phyloP scores from a whole-genome alignment of 192 early-diverging fungal species.

The Rhizophagus sp. region DNA sequence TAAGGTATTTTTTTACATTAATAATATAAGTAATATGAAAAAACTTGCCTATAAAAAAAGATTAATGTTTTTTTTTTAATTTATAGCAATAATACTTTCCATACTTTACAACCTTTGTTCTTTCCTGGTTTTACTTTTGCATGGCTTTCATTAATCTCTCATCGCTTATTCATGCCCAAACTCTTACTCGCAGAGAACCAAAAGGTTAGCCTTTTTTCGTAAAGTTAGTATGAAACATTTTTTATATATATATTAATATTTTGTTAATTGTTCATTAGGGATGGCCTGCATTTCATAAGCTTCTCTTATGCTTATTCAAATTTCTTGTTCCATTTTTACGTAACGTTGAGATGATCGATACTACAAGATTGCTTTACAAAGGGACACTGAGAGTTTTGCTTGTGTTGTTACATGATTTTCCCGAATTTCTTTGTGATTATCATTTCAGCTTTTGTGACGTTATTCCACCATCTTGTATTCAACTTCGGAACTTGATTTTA shows the following conservation, averaged over 20 bases:
- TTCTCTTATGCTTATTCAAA: conserved; percentile 81
- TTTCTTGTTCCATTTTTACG: conserved; percentile 87
- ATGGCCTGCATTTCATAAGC: conserved; percentile 84
- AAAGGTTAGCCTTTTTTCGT: conserved; percentile 46
- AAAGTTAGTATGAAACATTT: not conserved
- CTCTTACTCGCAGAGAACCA: conserved; percentile 73
- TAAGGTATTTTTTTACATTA: conserved; percentile 47
- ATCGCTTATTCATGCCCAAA: conserved; percentile 90
- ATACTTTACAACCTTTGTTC: conserved; percentile 78
- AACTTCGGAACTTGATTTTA: conserved; percentile 95
- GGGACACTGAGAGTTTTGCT: conserved; percentile 89
- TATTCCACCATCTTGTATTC: conserved; percentile 89
- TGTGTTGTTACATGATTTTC: conserved; percentile 94
- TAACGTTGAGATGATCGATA: conserved; percentile 69
- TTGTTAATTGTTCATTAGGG: conserved; percentile 42
- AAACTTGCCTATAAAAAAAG: too few relatives aligned
- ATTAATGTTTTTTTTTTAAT: not conserved
- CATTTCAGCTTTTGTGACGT: conserved; percentile 91
- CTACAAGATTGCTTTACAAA: conserved; percentile 82
- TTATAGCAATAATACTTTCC: conserved; percentile 66
- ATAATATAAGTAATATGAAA: not conserved
- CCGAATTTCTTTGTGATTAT: conserved; percentile 94
- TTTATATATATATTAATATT: conserved; percentile 13
- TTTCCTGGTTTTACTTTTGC: conserved; percentile 94
- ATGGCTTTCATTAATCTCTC: conserved; percentile 93